Conservation (phyloP, 202 grass and related monocot genomes). For the Setaria italica region DNA sequence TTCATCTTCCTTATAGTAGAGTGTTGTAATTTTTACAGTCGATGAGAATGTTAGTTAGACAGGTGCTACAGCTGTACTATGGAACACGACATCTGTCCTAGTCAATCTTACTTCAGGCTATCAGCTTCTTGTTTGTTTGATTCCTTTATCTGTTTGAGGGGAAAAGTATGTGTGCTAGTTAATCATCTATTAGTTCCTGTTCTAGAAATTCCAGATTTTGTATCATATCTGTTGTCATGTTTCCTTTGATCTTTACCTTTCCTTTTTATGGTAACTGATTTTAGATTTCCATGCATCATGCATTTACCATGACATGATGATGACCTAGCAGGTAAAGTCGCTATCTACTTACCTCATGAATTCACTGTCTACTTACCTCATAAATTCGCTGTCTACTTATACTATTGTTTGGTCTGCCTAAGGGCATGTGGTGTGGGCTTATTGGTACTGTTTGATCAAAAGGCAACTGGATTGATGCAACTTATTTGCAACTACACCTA, state of each 20-base stretch:
- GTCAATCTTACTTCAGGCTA: slow-evolving; percentile 44
- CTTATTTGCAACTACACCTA: too few relatives aligned
- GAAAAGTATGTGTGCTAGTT: slow-evolving; percentile 42
- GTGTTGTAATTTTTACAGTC: neutral
- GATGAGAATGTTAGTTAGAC: slow-evolving; percentile 9
- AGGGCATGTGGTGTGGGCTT: too few relatives aligned
- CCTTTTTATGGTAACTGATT: neutral
- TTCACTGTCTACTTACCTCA: too few relatives aligned
- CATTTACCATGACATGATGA: too few relatives aligned
- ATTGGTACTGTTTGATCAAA: too few relatives aligned
- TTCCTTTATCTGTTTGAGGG: slow-evolving; percentile 45
- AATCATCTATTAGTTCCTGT: slow-evolving; percentile 35
- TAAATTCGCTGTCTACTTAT: too few relatives aligned
- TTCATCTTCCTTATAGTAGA: neutral
- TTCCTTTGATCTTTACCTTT: neutral
- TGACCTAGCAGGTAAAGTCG: too few relatives aligned
- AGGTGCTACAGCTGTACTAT: neutral
- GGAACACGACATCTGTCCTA: slow-evolving; percentile 25
- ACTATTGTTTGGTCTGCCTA: too few relatives aligned
- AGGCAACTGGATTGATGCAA: too few relatives aligned
- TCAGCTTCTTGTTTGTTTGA: slow-evolving; percentile 54
- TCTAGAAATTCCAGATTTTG: slow-evolving; percentile 46
- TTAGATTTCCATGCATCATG: neutral
- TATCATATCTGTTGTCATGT: slow-evolving; percentile 43
- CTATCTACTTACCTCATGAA: too few relatives aligned